phyloP scores from a whole-genome alignment of 2,329 filamentous ascomycete genomes.

The Pseudocercospora pini-densiflorae region DNA sequence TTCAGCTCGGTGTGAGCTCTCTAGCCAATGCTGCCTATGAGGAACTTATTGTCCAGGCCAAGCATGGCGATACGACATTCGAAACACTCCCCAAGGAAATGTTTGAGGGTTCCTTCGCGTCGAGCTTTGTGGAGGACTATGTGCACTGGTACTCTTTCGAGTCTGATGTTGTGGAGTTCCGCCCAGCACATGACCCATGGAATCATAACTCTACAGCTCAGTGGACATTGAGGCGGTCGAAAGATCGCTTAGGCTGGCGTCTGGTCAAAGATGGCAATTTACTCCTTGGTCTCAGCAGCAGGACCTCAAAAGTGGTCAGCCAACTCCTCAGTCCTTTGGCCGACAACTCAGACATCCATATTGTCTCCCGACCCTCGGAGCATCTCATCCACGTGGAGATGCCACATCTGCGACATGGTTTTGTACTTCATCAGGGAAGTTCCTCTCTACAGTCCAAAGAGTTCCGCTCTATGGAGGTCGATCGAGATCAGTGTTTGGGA shows the following conservation, averaged over 20 bases:
- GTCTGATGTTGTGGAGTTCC: not conserved
- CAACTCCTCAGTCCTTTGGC: not conserved
- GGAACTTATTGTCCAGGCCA: slow-evolving; percentile 7
- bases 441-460: slow-evolving; percentile 25
- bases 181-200: not conserved
- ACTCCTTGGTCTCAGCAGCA: not conserved
- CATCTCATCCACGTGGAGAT: slow-evolving; percentile 3
- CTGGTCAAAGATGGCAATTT: not conserved
- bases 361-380: not conserved
- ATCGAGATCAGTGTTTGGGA: slow-evolving; percentile 62
- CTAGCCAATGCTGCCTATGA: not conserved
- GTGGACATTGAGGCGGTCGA: not conserved
- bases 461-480: slow-evolving; percentile 37
- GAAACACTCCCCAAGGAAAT: not conserved
- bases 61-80: not conserved
- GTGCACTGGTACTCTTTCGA: not conserved
- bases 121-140: not conserved
- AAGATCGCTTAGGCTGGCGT: not conserved
- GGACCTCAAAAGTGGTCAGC: not conserved
- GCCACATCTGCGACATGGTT: slow-evolving; percentile 7
- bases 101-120: not conserved
- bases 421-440: not conserved
- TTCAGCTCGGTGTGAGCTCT: not conserved
- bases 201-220: not conserved
- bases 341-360: not conserved